Percentiles rank a stretch among this genome's conserved stretches.
phyloP scores from a whole-genome alignment of 495 filamentous ascomycete species.

The Trichoderma parareesei region DNA sequence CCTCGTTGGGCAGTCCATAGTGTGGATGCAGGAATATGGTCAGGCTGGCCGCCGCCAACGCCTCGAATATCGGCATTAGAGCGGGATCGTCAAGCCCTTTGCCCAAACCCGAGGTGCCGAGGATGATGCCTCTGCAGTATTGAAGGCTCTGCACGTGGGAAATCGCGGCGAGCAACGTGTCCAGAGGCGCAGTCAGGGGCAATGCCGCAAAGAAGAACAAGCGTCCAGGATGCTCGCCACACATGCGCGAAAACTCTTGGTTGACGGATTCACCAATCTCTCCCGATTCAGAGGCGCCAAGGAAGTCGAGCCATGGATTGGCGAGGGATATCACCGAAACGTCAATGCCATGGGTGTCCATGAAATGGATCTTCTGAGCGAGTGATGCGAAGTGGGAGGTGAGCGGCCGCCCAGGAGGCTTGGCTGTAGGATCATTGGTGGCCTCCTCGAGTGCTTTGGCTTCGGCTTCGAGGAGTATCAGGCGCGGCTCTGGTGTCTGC shows the following conservation, averaged over 20 bases:
- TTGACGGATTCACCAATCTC: slow-evolving; percentile 61
- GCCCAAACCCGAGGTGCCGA: slow-evolving; percentile 79
- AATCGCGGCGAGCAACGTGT: slow-evolving; percentile 58
- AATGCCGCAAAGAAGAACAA: slow-evolving; percentile 78
- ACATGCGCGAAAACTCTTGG: slow-evolving; percentile 64
- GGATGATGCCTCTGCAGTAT: slow-evolving; percentile 75
- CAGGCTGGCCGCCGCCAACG: slow-evolving; percentile 53
- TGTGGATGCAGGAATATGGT: slow-evolving; percentile 87
- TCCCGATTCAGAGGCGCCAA: slow-evolving; percentile 52
- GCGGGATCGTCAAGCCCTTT: slow-evolving; percentile 70
- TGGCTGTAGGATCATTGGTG: slow-evolving; percentile 26
- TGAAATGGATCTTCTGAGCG: slow-evolving; percentile 70
- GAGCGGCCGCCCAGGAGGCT: slow-evolving; percentile 59
- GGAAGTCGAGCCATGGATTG: slow-evolving; percentile 94
- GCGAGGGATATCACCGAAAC: slow-evolving; percentile 83
- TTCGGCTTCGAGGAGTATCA: slow-evolving; percentile 72
- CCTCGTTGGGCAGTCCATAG: slow-evolving; percentile 73
- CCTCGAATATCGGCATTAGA: slow-evolving; percentile 61
- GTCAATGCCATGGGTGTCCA: slow-evolving; percentile 74
- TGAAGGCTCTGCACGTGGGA: slow-evolving; percentile 48
- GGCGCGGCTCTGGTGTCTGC: slow-evolving; percentile 50
- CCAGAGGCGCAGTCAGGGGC: slow-evolving; percentile 60
- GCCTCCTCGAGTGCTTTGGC: slow-evolving; percentile 48
- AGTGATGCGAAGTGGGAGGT: slow-evolving; percentile 66
- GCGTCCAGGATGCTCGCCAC: slow-evolving; percentile 45